Evolutionary conservation across 2,329 filamentous ascomycete genomes (phyloP), one percentile per base, ranked within the genome.

Genomic region (Canariomyces notabilis): DNA sequence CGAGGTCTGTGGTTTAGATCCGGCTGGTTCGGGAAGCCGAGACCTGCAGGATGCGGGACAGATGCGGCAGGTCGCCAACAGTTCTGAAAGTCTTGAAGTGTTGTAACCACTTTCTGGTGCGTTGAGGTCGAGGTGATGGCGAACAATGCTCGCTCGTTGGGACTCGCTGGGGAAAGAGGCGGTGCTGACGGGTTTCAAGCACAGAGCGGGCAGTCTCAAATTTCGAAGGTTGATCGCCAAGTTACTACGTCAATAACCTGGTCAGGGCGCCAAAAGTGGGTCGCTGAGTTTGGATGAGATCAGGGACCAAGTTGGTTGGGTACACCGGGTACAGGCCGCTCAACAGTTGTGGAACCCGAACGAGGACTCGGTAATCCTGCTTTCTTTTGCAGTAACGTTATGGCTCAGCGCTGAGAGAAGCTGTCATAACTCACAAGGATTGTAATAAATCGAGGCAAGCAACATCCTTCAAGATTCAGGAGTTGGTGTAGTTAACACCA

Each of bases 211-310:
- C 38, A 34, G 43, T 40, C 44, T 50, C 55, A 57, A 56, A 54
- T 57, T 57, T 58, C 49, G 46, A 46, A 39, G 39, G 43, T 47
- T 37, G n/a, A n/a, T n/a, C n/a, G n/a, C n/a, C 37, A 40, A 36
- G 19, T 48, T 49, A 43, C 54, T 55, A 59, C 56, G 56, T 57
- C 56, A 59, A 57, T 52, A 50, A 45, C 50, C 29, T 46, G 42
- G 39, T 40, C 34, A 15, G 40, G 21, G 31, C 37, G 29, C 18
- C 15, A 26, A 11, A 42, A 43, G 44, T 51, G 51, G 53, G 45
- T 32, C 44, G n/a, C 5, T 6, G 29, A 32, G 19, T 11, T 16
- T 19, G 23, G 22, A 41, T 6, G 35, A 20, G 20, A 38, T 21
- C 22, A 46, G 12, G 43, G 33, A 18, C 15, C 16, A 12, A 11